These are phyloP conservation scores for Amoebophrya sp. DNA, from an alignment of 169 alveolate genomes.

Conservation along the genomic window DNA sequence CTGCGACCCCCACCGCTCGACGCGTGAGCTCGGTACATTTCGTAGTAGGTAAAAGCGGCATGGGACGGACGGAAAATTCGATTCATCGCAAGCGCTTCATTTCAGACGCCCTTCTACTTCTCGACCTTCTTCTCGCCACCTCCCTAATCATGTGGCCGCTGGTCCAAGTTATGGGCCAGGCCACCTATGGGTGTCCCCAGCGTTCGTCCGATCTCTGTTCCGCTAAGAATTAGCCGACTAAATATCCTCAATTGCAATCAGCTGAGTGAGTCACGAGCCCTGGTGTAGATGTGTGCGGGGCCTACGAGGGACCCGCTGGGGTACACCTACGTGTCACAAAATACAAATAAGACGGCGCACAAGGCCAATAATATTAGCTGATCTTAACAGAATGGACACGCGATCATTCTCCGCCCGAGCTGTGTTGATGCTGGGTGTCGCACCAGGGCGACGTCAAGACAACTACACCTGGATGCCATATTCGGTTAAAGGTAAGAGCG, in stretches of 20 bases:
- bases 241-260: no score
- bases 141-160: slow-evolving; percentile 43
- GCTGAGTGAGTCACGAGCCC: no score
- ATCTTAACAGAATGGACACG: slow-evolving; percentile 48
- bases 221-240: no score
- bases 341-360: no score
- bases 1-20: slow-evolving; percentile 63
- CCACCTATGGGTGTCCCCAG: slow-evolving; percentile 57
- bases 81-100: not conserved
- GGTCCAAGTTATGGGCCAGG: slow-evolving; percentile 52
- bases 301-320: no score
- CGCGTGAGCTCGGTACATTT: slow-evolving; percentile 52
- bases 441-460: slow-evolving; percentile 59
- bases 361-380: no score
- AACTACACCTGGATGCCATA: slow-evolving; percentile 49
- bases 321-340: no score
- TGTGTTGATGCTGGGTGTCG: slow-evolving; percentile 49
- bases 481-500: slow-evolving; percentile 44
- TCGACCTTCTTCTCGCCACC: not conserved
- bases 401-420: slow-evolving; percentile 55
- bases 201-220: slow-evolving; percentile 54
- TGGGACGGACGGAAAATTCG: slow-evolving; percentile 58
- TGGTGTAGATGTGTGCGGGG: no score
- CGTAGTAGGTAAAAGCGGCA: slow-evolving; percentile 59
- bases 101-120: not conserved